Base-by-base conservation (phyloP, 2,329 filamentous ascomycete species). In the Byssoonygena ceratinophila region DNA sequence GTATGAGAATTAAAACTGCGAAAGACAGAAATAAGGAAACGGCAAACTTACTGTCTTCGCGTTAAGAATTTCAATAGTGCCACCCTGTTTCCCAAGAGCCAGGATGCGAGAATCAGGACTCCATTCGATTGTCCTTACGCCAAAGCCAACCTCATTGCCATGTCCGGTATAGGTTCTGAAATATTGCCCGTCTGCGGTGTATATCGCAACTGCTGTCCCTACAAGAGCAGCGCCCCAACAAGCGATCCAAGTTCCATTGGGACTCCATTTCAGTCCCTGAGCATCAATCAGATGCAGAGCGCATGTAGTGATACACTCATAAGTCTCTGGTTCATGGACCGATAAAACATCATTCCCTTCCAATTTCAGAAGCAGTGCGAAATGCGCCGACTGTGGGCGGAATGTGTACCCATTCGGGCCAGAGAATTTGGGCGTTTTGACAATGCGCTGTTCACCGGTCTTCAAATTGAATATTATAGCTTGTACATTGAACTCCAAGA, bases 231-330 rank as follows among this genome's bases (percentile, higher is more conserved):
- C 66, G 59, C 82, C 80, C 70, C 78, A 76, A 3, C 81, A 62
- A 1, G 73, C 76, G 54, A 82, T 66, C 80, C 80, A 83, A 54
- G 71, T 69, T 3, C 79, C 78, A 63, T 81, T 76, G 0, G 74
- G 72, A 57, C 77, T 81, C 79, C 79, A 83, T 60, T 74, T 76
- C 32, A 83, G 51, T 0, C 75, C 76, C 55, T 77, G 76, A 1
- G 77, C 79, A 66, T 83, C 79, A 14, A 71, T 61, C 1, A 78
- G 58, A 5, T 78, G 61, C 1, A 65, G 60, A 4, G 47, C 34
- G n/a, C 66, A 60, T 7, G 63, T 64, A 8, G 60, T 60, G 4
- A 70, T 58, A 1, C 65, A 58, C 18, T 67, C 64, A 48, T 71
- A 68, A 1, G 66, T 63, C 27, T 57, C 53, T 43, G 59, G 59